Base-by-base conservation (phyloP, 2,329 filamentous ascomycete species). In the Polytolypa hystricis region DNA sequence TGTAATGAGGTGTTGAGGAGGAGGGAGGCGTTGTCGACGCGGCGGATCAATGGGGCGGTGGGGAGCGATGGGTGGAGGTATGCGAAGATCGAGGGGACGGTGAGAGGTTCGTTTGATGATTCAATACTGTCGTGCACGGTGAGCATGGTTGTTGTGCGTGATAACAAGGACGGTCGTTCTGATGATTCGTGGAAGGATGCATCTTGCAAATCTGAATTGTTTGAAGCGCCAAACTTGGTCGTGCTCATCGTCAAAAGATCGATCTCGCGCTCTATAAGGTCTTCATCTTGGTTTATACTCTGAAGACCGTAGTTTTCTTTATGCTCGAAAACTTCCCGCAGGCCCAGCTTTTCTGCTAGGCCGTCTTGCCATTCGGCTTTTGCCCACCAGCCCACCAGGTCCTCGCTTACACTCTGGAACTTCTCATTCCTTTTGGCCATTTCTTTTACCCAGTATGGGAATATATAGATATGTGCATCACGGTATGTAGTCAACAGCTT, bases 311-410 rank as follows among this genome's bases (percentile, higher is more conserved):
- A 58, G 1, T 60, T 52, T 6, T 57, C 46, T 35, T 56, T 55
- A 40, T 54, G 65, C 10, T 71, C 67, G 33, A 91, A 67, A 3
- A 89, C 72, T 30, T 79, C 69, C 33, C 73, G 65, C 35, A 94
- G 64, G 1, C 78, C 74, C 5, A 96, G 69, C 58, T 93, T 95
- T 35, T 81, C 75, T 1, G 74, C 75, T 3, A 95, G 66, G 0
- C 84, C 83, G 3, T 73, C 68, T 58, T 96, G 87, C 91, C 91
- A 98, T 37, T 79, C 78, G 1, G 89, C 78, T 57, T 96, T 96
- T 21, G 87, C 84, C 86, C 87, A 94, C 82, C 84, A 94, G 5
- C 87, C 86, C 11, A 96, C 68, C 4, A 95, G 77, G 52, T 96
- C 89, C 57, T 96, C 89, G 20, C 82, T 83, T 32, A 98, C 78